These are phyloP conservation scores for Pseudohalonectria lignicola DNA, from an alignment of 2,329 filamentous ascomycete genomes.

Conservation along the genomic window DNA sequence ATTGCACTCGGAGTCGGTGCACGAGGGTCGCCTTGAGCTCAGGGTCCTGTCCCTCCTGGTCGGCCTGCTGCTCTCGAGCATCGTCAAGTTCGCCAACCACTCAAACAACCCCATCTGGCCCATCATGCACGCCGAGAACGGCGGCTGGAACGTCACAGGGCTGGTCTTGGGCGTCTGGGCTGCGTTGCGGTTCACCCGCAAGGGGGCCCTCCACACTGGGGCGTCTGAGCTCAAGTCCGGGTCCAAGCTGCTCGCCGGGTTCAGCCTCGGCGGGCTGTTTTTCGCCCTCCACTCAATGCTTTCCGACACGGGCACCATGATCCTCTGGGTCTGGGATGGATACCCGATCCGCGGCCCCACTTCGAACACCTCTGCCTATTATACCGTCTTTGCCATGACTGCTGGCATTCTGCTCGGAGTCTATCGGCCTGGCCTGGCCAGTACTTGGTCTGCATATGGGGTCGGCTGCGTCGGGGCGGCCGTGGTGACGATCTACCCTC, in stretches of 20 bases:
- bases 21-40: slow-evolving; percentile 67
- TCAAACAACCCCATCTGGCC: slow-evolving; percentile 98
- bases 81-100: slow-evolving; percentile 84
- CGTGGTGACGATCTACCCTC: slow-evolving; percentile 61
- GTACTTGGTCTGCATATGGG: slow-evolving; percentile 71
- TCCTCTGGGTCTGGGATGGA: slow-evolving; percentile 95
- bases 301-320: slow-evolving; percentile 98
- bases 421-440: slow-evolving; percentile 56
- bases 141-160: slow-evolving; percentile 83
- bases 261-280: slow-evolving; percentile 73
- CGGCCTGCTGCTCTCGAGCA: slow-evolving; percentile 73
- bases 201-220: slow-evolving; percentile 27
- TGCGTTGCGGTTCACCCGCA: slow-evolving; percentile 63
- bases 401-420: slow-evolving; percentile 67
- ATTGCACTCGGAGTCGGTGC: slow-evolving; percentile 65
- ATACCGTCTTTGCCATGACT: slow-evolving; percentile 81
- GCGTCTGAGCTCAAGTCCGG: slow-evolving; percentile 33
- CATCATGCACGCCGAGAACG: slow-evolving; percentile 79
- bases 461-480: slow-evolving; percentile 70
- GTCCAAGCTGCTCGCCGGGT: slow-evolving; percentile 58
- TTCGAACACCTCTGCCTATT: slow-evolving; percentile 78
- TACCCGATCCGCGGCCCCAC: slow-evolving; percentile 84
- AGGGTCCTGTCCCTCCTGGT: slow-evolving; percentile 71
- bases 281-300: slow-evolving; percentile 88
- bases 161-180: slow-evolving; percentile 66